Base-by-base conservation (phyloP, 1,284 basidiomycete species). In the Vanrija pseudolonga region DNA sequence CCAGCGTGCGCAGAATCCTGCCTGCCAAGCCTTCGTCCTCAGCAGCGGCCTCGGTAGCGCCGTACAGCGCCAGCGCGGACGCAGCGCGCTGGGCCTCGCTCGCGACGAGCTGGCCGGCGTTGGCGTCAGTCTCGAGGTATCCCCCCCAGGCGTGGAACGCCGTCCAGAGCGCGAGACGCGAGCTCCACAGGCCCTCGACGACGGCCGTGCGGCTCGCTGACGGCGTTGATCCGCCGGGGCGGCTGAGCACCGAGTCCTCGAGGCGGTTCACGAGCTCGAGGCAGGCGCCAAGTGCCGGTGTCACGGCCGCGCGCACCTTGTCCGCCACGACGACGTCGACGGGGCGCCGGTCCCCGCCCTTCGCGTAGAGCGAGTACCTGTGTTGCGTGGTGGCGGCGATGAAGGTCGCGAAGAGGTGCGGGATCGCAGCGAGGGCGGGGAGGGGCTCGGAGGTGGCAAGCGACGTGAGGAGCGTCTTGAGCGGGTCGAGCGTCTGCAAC, bases 51-150 rank as follows among this genome's bases (percentile, higher is more conserved):
- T 60, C 61, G 6, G 48, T 20, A 0, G 57, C 55, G 6, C 53
- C 55, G 45, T 63, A 59, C 32, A 41, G 23, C 4, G 62, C 46
- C 38, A 67, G 48, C 0, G 56, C 55, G 1, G 50, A 28, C 14
- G 64, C 59, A 0, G 59, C 65, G 4, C 56, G 50, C 18, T 44
- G 45, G 1, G 64, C 57, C 22, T 64, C 64, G 6, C 32, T 22
- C 3, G 54, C 42, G 5, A 74, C 55, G 5, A 73, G 45, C 14
- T 48, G 40, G 6, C 55, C 53, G 53, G 70, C 72, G 0, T 39
- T 45, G 2, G 36, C 53, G 39, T 76, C 71, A 14, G 63, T 54
- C 56, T 74, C 73, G 45, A 73, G 61, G 48, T 74, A 76, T 20
- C 72, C 72, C 22, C 72, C 72, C 73, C 73, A 76, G 3, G 32